Conservation (phyloP, 805 yeast genomes). For the Suhomyces sp. region DNA sequence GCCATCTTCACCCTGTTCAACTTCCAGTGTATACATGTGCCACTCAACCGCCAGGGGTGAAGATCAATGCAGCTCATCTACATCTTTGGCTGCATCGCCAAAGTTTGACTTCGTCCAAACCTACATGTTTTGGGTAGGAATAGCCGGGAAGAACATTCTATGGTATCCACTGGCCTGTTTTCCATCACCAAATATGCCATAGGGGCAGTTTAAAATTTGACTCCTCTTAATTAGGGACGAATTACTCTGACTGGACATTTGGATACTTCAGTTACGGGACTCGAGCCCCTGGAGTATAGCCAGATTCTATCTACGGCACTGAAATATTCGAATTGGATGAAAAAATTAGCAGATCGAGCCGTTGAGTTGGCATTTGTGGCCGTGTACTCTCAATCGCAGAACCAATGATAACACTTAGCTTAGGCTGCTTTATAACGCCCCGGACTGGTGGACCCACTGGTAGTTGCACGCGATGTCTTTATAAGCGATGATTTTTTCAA, state of each 20-base stretch:
- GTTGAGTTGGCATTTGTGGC: slow-evolving; percentile 35
- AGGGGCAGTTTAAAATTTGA: slow-evolving; percentile 58
- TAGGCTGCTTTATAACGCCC: slow-evolving; percentile 25
- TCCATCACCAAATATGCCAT: slow-evolving; percentile 61
- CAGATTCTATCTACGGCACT: slow-evolving; percentile 57
- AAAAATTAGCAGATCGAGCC: slow-evolving; percentile 57
- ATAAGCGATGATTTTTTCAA: slow-evolving; percentile 63
- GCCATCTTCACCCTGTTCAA: slow-evolving; percentile 53
- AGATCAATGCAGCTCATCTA: slow-evolving; percentile 66
- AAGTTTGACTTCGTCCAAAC: slow-evolving; percentile 57
- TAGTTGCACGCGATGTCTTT: slow-evolving; percentile 55
- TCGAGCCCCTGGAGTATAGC: slow-evolving; percentile 48
- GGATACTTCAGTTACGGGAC: slow-evolving; percentile 62
- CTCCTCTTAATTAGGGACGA: slow-evolving; percentile 30
- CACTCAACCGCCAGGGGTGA: no score
- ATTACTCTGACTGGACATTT: slow-evolving; percentile 51
- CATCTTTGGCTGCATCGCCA: slow-evolving; percentile 54
- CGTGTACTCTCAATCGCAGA: not conserved
- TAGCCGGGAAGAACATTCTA: slow-evolving; percentile 62
- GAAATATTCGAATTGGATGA: slow-evolving; percentile 65
- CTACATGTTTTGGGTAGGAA: slow-evolving; percentile 63
- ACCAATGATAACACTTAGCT: not conserved
- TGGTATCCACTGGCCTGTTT: slow-evolving; percentile 58
- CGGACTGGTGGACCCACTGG: slow-evolving; percentile 48
- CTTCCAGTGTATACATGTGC: slow-evolving; percentile 58